Base-by-base conservation (phyloP, 2,329 filamentous ascomycete genomes). In the Arthroderma sp. region DNA sequence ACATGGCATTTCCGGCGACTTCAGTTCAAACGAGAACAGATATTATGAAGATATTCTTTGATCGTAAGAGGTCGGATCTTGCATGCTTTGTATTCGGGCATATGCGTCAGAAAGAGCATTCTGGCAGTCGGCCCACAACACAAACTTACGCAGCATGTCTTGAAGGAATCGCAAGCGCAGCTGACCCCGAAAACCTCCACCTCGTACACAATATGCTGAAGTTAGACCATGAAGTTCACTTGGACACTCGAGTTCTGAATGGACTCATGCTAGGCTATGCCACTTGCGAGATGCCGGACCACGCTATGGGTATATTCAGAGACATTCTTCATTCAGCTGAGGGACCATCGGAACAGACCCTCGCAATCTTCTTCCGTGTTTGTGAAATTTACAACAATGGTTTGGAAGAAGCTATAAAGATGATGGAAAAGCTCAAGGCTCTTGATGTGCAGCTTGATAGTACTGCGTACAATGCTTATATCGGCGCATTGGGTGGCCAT, bases 121-220 rank as follows among this genome's bases (percentile, higher is more conserved):
- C 67, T 2, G 65, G 68, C 1, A 75, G 77, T 22, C 77, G 82
- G 1, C 86, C 91, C 0, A 80, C 72, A 2, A 64, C 75, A 6
- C 79, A 85, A 38, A 83, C 83, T 4, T 98, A 98, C 58, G 74
- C 85, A 3, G 67, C 73, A 31, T 88, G 81, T 50, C 82, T 96
- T 46, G 76, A 84, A 48, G 85, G 86, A 2, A 75, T 94, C 27
- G 80, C 81, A 3, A 66, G 68, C 29, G 70, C 71, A 6, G 66
- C 62, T 9, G 78, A 83, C 54, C 57, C 66, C 1, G 78, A 84
- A 45, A 79, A 78, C 36, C 67, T 95, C 15, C 77, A 79, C 47
- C 77, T 83, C 50, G 76, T 94, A 2, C 83, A 94, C 66, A 94
- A 95, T 59, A 89, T 94, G 77, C 72, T 95, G 53, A 96, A 94